Base-by-base conservation (phyloP, 2,329 filamentous ascomycete species). In the Colletotrichum theobromicola region DNA sequence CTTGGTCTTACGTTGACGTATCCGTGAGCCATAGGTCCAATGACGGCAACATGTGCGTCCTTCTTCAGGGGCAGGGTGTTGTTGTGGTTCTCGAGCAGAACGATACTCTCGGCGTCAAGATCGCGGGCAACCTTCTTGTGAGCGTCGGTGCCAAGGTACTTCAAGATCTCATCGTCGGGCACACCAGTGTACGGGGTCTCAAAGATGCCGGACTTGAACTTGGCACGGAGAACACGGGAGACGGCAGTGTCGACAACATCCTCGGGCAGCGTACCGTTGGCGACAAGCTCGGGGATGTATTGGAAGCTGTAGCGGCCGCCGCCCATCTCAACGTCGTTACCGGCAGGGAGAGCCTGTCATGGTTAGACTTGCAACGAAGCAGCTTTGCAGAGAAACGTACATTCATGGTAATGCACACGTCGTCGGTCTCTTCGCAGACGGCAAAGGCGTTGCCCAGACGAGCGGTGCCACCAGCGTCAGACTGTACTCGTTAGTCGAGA, bases 321-420 rank as follows among this genome's bases (percentile, higher is more conserved):
- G 15, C 93, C 93, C 93, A 95, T 95, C 79, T 95, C 94, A 15
- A 93, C 88, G 77, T 95, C 93, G 64, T 91, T 93, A 4, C 94
- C 93, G 6, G 93, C 92, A 1, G 91, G 90, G 6, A 95, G 87
- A 10, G 91, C 85, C 83, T 89, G 72, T 16, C 1, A 13, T 16
- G 18, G 37, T 79, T 30, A 79, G 67, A 7, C 1, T 28, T 18
- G 46, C 7, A 26, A 57, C 9, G 4, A 34, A 12, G 15, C 24
- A n/a, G 58, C 10, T 15, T 3, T 18, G 26, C 12, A 18, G 18
- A 24, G 24, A 15, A 16, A 76, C 84, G 75, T 78, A 87, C 88
- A 77, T 89, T 88, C 63, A 90, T 84, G 1, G 92, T 93, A 28
- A 95, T 88, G 4, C 92, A 90, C 68, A 92, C 89, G 66, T 90